Conservation (phyloP, 2,329 filamentous ascomycete species). For the Blumeria hordei region DNA sequence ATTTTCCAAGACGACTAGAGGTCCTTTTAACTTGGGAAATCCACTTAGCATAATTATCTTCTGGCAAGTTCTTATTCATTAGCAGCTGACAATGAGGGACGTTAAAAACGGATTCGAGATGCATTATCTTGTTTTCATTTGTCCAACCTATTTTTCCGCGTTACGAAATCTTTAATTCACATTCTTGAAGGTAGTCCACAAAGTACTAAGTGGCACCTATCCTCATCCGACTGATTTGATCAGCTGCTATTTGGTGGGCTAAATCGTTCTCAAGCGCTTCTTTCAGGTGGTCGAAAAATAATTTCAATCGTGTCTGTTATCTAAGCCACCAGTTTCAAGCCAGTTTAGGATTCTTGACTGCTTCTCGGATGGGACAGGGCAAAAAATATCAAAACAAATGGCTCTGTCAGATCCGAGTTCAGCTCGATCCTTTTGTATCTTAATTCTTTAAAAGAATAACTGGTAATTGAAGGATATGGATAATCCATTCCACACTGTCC, state of each 20-base stretch:
- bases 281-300: background rate
- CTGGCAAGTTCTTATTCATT: background rate
- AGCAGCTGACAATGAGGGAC: background rate
- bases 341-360: background rate
- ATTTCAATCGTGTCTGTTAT: background rate
- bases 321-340: background rate
- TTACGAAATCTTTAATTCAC: background rate
- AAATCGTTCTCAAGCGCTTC: background rate
- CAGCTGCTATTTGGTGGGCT: background rate
- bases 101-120: background rate
- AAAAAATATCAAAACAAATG: background rate
- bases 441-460: background rate
- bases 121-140: background rate
- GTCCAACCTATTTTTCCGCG: background rate
- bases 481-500: background rate
- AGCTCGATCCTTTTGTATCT: background rate
- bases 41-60: background rate
- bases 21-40: background rate
- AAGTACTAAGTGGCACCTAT: background rate
- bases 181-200: no score
- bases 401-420: background rate
- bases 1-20: background rate
- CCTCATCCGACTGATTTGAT: background rate
- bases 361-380: background rate
- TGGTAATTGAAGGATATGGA: background rate